Evolutionary conservation across 2,329 filamentous ascomycete genomes (phyloP).

Genomic region (Mollisia scopiformis): DNA sequence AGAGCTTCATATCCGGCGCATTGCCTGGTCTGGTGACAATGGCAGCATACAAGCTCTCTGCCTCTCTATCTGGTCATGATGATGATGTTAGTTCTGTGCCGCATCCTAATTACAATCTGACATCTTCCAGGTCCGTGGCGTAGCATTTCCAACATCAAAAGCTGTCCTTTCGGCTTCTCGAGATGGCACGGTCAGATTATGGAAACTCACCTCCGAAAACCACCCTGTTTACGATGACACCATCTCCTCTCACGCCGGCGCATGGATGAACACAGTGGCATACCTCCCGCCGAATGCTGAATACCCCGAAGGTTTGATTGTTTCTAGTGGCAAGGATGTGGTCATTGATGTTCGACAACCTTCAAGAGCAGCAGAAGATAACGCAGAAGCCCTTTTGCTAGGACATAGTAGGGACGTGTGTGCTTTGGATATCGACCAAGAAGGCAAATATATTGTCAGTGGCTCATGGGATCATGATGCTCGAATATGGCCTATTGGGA

Average conservation of each 20-base stretch:
- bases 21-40: slow-evolving; percentile 47
- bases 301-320: slow-evolving; percentile 73
- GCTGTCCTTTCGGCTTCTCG: slow-evolving; percentile 83
- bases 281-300: slow-evolving; percentile 72
- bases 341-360: slow-evolving; percentile 89
- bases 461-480: slow-evolving; percentile 93
- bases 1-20: too few species aligned
- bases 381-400: slow-evolving; percentile 83
- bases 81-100: slow-evolving; percentile 75
- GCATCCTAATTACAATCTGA: slow-evolving; percentile 3
- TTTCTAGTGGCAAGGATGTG: slow-evolving; percentile 88
- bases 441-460: slow-evolving; percentile 78
- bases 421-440: slow-evolving; percentile 76
- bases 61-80: slow-evolving; percentile 85
- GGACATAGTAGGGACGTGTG: slow-evolving; percentile 91
- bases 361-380: slow-evolving; percentile 65
- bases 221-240: slow-evolving; percentile 76
- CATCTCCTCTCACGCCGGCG: slow-evolving; percentile 78
- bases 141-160: slow-evolving; percentile 75
- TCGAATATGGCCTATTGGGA: slow-evolving; percentile 82
- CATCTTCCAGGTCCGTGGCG: slow-evolving; percentile 74
- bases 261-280: slow-evolving; percentile 86
- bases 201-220: slow-evolving; percentile 69
- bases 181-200: slow-evolving; percentile 87
- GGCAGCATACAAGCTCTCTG: slow-evolving; percentile 90